phyloP scores from a whole-genome alignment of 495 filamentous ascomycete species.

The Antarctomyces pellizariae region DNA sequence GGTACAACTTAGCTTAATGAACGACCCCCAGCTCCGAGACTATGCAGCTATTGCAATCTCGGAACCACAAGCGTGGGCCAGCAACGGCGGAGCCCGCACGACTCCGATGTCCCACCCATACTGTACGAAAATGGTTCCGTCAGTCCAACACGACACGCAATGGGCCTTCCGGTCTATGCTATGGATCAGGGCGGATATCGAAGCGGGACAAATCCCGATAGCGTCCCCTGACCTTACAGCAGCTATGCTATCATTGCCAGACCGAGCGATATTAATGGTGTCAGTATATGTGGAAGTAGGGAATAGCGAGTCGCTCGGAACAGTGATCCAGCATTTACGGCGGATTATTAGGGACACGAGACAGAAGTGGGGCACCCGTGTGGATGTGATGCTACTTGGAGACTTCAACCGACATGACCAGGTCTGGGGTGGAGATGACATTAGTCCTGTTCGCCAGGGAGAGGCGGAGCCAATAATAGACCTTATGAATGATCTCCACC shows the following conservation, averaged over 20 bases:
- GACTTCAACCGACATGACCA: constrained; percentile 18
- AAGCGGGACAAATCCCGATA: constrained; percentile 12
- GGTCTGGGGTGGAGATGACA: constrained; percentile 17
- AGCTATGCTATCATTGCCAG: constrained; percentile 3
- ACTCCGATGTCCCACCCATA: constrained; percentile 13
- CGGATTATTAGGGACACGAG: constrained; percentile 3
- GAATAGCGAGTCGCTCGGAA: constrained; percentile 1
- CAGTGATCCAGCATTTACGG: constrained; percentile 1
- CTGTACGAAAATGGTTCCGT: constrained; percentile 14
- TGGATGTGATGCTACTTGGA: constrained; percentile 12
- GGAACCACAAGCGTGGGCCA: constrained; percentile 13
- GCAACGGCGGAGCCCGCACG: constrained; percentile 9
- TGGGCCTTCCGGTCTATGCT: constrained; percentile 15
- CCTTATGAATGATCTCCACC: constrained; percentile 13
- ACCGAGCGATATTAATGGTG: constrained; percentile 4
- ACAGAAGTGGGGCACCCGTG: constrained; percentile 3
- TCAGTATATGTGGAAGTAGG: constrained; percentile 12
- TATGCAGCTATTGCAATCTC: constrained; percentile 11
- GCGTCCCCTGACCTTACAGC: constrained; percentile 13
- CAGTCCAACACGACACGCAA: constrained; percentile 6
- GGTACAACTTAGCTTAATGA: constrained; percentile 14
- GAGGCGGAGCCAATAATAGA: constrained; percentile 17
- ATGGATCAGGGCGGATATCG: constrained; percentile 12
- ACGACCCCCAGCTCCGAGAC: constrained; percentile 9
- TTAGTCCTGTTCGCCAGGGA: constrained; percentile 12